A percentile compares a stretch with the other conserved stretches of the same genome.
These are phyloP conservation scores for Andrographis paniculata DNA, from an alignment of 305 asterid species.

Conservation along the genomic window DNA sequence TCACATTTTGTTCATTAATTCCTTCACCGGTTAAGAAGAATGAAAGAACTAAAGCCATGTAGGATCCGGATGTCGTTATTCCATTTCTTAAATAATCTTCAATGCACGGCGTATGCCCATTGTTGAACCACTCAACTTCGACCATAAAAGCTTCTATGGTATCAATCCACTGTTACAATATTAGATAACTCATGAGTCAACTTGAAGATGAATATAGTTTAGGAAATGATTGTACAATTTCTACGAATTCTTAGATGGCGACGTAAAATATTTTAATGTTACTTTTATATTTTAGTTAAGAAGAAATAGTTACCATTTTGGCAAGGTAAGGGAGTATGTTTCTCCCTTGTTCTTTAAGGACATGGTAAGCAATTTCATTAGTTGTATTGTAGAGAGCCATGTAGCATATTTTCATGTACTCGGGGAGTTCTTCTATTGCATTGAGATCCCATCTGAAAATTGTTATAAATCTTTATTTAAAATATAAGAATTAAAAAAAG, in stretches of 20 bases:
- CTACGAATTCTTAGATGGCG: too few relatives aligned
- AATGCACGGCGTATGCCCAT: slow-evolving; percentile 37
- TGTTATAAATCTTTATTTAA: too few relatives aligned
- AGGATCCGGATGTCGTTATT: slow-evolving; percentile 52
- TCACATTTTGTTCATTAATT: slow-evolving; percentile 28
- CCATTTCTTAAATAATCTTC: slow-evolving; percentile 64
- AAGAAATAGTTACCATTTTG: too few relatives aligned
- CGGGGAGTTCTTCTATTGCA: slow-evolving; percentile 54
- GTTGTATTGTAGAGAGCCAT: slow-evolving; percentile 63
- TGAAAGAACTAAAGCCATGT: slow-evolving; percentile 54
- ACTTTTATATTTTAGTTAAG: too few relatives aligned
- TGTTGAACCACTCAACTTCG: slow-evolving; percentile 60
- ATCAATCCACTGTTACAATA: slow-evolving; percentile 65
- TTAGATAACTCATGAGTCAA: too few relatives aligned
- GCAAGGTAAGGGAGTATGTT: slow-evolving; percentile 42
- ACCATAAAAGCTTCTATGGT: slow-evolving; percentile 57
- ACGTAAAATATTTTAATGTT: too few relatives aligned
- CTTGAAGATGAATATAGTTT: too few relatives aligned
- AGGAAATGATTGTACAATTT: too few relatives aligned
- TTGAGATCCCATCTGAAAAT: slow-evolving; percentile 79
- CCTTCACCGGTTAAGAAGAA: slow-evolving; percentile 66
- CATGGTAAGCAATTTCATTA: slow-evolving; percentile 52
- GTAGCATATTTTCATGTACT: slow-evolving; percentile 67
- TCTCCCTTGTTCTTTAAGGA: slow-evolving; percentile 56
- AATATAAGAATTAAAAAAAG: too few relatives aligned